Conservation (phyloP, 1,139 yeast genomes). For the Nakaseomyces glabratus region DNA sequence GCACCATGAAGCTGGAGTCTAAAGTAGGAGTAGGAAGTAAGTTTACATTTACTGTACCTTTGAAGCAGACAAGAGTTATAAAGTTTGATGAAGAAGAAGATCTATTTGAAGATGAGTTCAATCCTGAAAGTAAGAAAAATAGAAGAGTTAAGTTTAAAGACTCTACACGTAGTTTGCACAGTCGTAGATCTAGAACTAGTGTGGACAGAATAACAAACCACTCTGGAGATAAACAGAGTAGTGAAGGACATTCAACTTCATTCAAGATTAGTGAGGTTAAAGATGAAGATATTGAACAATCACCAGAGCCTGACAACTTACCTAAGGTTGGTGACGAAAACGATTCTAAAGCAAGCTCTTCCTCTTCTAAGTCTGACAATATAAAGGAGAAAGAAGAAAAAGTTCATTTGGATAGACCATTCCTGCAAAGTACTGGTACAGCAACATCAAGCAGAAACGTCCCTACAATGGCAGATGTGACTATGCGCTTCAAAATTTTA, state of each 20-base stretch:
- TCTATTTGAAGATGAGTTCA: conserved; percentile 41
- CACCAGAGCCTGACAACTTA: background rate
- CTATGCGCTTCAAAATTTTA: conserved; percentile 41
- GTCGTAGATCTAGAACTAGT: conserved; percentile 4
- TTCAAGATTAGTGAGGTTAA: conserved; percentile 5
- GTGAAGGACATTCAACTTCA: background rate
- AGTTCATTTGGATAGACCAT: conserved; percentile 30
- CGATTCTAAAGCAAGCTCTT: background rate
- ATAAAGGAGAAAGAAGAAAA: conserved; percentile 16
- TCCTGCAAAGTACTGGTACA: conserved; percentile 35
- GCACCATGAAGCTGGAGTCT: conserved; percentile 64
- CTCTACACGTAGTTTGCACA: conserved; percentile 4
- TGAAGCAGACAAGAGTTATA: conserved; percentile 61
- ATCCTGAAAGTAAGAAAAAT: conserved; percentile 34
- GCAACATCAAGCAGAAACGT: conserved; percentile 30
- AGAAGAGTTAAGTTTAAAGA: conserved; percentile 36
- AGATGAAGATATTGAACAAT: background rate
- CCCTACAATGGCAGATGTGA: conserved; percentile 11
- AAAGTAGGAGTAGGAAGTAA: conserved; percentile 70
- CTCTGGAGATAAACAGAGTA: background rate
- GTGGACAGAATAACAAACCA: background rate
- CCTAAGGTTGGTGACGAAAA: too few species aligned
- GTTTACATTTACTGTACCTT: conserved; percentile 70
- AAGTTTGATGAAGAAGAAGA: conserved; percentile 29
- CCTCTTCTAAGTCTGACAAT: background rate